A percentile compares a stretch with the other conserved stretches of the same genome.
phyloP scores from a whole-genome alignment of 805 yeast genomes.

The Kazachstania africana region DNA sequence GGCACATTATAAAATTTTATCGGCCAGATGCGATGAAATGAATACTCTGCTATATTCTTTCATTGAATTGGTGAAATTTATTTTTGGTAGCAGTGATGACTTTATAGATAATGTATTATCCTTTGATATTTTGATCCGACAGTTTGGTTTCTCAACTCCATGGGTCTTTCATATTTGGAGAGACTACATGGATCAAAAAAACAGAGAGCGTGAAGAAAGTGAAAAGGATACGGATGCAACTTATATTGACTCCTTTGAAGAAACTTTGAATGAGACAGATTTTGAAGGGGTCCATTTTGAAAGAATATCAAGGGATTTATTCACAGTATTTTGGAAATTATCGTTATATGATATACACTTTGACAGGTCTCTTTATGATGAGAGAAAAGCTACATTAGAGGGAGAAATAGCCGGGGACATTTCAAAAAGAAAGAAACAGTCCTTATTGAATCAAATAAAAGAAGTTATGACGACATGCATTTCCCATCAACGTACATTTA shows the following conservation, averaged over 20 bases:
- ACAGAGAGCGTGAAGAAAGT: constrained; percentile 7
- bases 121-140: constrained; percentile 29
- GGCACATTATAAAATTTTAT: constrained; percentile 56
- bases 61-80: constrained; percentile 40
- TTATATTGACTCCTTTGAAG: constrained; percentile 2
- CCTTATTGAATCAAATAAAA: constrained; percentile 8
- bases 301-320: constrained; percentile 33
- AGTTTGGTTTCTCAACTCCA: constrained; percentile 37
- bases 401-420: constrained; percentile 5
- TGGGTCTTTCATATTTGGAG: constrained; percentile 83
- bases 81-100: constrained; percentile 30
- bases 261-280: constrained; percentile 6
- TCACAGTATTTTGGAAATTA: constrained; percentile 59
- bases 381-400: constrained; percentile 24
- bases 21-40: constrained; percentile 63
- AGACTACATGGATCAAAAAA: constrained; percentile 24
- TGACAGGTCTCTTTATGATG: constrained; percentile 37
- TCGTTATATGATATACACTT: constrained; percentile 60
- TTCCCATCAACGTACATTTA: constrained; percentile 13
- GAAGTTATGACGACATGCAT: constrained; percentile 10
- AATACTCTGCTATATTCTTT: constrained; percentile 55
- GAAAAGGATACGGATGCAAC: neutral
- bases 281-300: constrained; percentile 17
- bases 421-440: constrained; percentile 11
- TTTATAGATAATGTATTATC: constrained; percentile 30